Base-by-base conservation (phyloP, 2,329 filamentous ascomycete genomes). In the Aspergillus neotritici region DNA sequence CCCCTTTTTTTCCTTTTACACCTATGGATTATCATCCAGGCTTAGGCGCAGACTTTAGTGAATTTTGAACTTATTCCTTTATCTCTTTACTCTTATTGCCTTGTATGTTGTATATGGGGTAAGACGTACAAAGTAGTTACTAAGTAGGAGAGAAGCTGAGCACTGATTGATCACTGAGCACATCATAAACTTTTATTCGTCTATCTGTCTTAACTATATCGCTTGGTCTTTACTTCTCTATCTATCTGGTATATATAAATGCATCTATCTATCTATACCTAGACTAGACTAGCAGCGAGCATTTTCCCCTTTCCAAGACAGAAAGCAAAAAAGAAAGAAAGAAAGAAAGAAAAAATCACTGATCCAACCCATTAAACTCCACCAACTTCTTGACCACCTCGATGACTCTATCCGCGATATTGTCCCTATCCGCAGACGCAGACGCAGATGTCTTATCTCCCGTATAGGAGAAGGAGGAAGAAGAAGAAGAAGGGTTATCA, bases 321-420 rank as follows among this genome's bases (percentile, higher is more conserved):
- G 31, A 10, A 25, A 34, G 37, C n/a, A n/a, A 31, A 36, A 12
- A 15, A 44, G 11, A 58, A 29, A 32, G 14, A 32, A 28, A 33
- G 16, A 14, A 39, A 25, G 29, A 42, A 16, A 35, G 43, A 41
- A 36, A 33, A 32, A 36, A 21, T 55, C 47, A 71, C 46, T 67
- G 65, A 73, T 94, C 88, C 68, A 94, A 67, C 1, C 93, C 93
- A 70, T 97, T 89, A 57, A 94, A 76, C 67, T 95, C 87, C 56
- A 97, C 84, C 67, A 97, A 73, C 67, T 79, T 83, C 53, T 82
- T 80, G 41, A 95, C 90, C 49, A 87, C 69, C 57, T 76, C 79
- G 46, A 97, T 85, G 17, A 96, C 82, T 55, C 44, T 70, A 32
- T 61, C 54, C 0, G 56, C 55, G 15, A 56, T 54, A 12, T 53